These are phyloP conservation scores for Lepraria neglecta DNA, from an alignment of 495 filamentous ascomycete genomes.

Conservation along the genomic window DNA sequence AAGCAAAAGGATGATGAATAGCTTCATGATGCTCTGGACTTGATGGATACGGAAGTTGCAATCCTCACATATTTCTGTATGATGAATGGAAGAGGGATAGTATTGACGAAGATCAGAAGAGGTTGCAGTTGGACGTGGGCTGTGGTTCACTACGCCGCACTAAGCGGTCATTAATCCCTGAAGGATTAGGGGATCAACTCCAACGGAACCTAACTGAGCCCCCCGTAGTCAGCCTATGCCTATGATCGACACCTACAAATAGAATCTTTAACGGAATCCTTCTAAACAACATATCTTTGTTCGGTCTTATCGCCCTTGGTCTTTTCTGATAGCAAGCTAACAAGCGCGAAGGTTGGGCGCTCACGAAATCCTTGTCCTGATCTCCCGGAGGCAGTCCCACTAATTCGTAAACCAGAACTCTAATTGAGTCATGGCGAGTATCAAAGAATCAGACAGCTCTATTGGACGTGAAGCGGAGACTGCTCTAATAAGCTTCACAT, in stretches of 20 bases:
- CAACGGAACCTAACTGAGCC: not conserved
- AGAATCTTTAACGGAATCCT: not conserved
- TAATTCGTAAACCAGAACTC: not conserved
- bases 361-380: no score
- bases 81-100: not conserved
- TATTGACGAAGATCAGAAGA: not conserved
- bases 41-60: no score
- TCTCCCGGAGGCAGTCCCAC: not conserved
- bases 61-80: not conserved
- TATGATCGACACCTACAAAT: no score
- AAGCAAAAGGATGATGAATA: constrained; percentile 9
- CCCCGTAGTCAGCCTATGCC: no score
- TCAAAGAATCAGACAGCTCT: not conserved
- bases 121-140: not conserved
- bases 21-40: not conserved
- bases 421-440: constrained; percentile 6
- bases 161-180: no score
- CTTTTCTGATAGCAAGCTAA: no score
- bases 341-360: no score
- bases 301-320: no score
- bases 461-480: not conserved
- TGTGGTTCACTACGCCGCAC: not conserved
- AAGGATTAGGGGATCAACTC: not conserved
- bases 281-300: not conserved
- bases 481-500: not conserved